Conservation (phyloP, 2,329 filamentous ascomycete genomes). For the Alternaria viburni region DNA sequence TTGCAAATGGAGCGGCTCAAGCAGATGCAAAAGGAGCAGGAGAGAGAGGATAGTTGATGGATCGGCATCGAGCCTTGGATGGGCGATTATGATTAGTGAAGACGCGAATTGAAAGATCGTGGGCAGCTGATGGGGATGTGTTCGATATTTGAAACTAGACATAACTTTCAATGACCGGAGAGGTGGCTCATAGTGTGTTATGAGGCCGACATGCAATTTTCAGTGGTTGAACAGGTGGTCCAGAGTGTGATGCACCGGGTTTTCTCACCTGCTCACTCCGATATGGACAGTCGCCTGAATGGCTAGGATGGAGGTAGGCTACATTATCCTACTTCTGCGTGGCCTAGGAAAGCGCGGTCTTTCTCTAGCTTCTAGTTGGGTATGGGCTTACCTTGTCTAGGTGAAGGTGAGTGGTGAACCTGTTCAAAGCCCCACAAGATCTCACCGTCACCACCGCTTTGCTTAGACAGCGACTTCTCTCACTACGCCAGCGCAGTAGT, state of each 20-base stretch:
- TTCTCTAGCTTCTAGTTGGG: neutral
- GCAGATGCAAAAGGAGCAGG: neutral
- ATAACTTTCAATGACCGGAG: no score
- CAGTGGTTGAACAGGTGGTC: no score
- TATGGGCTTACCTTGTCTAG: neutral
- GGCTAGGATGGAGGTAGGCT: neutral
- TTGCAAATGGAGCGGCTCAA: neutral
- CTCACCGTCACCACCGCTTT: slow-evolving; percentile 11
- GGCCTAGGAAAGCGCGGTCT: neutral
- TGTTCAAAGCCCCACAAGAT: neutral
- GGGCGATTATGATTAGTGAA: no score
- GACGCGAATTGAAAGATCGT: no score
- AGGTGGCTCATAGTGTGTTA: no score
- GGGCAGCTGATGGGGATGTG: no score
- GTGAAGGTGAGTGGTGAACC: slow-evolving; percentile 11
- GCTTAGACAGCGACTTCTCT: slow-evolving; percentile 11
- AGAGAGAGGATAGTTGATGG: neutral
- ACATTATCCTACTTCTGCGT: neutral
- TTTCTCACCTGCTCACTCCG: neutral
- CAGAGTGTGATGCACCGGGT: neutral
- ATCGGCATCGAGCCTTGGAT: neutral
- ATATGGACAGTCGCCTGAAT: neutral
- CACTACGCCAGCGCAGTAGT: neutral
- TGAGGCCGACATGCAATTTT: no score
- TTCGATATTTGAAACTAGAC: no score